A percentile compares a stretch with the other conserved stretches of the same genome.
Conservation (phyloP, 2,329 filamentous ascomycete species). For the Alternaria triticina region DNA sequence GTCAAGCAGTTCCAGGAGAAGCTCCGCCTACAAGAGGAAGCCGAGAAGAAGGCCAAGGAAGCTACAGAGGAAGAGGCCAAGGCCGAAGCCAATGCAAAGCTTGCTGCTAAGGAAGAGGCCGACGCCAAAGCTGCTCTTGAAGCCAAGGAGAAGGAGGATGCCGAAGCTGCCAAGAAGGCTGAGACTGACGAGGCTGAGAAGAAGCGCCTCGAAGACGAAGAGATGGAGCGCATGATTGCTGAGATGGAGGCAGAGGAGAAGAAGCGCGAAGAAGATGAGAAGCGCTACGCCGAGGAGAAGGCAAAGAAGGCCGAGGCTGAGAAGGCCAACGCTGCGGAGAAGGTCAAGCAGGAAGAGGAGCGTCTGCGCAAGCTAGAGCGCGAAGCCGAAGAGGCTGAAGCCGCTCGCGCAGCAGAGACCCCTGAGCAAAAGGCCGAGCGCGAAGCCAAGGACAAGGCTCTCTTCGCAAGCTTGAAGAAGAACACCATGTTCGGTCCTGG, state of each 20-base stretch:
- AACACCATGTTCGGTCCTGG: constrained; percentile 55
- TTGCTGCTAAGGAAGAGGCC: constrained; percentile 55
- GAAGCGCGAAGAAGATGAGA: constrained; percentile 70
- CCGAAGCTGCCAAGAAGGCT: constrained; percentile 53
- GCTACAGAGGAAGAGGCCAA: constrained; percentile 50
- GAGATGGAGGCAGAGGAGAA: constrained; percentile 61
- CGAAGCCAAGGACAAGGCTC: constrained; percentile 38
- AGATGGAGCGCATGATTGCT: constrained; percentile 66
- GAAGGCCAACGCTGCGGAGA: constrained; percentile 59
- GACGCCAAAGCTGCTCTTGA: constrained; percentile 44
- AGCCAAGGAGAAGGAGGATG: constrained; percentile 39
- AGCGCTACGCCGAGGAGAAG: constrained; percentile 73
- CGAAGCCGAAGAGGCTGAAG: constrained; percentile 57
- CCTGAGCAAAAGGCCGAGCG: constrained; percentile 52
- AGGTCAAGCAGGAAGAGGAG: constrained; percentile 59
- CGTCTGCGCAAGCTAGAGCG: constrained; percentile 56
- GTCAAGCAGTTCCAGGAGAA: constrained; percentile 73
- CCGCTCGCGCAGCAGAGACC: constrained; percentile 49
- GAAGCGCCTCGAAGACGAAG: constrained; percentile 50
- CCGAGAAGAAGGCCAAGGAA: constrained; percentile 61
- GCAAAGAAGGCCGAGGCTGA: constrained; percentile 65
- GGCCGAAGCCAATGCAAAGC: constrained; percentile 58
- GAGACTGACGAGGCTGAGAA: constrained; percentile 42
- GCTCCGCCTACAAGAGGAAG: constrained; percentile 60
- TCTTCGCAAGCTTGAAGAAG: constrained; percentile 59